phyloP scores from a whole-genome alignment of 768 basidiomycete genomes.

The Amanita rubescens region DNA sequence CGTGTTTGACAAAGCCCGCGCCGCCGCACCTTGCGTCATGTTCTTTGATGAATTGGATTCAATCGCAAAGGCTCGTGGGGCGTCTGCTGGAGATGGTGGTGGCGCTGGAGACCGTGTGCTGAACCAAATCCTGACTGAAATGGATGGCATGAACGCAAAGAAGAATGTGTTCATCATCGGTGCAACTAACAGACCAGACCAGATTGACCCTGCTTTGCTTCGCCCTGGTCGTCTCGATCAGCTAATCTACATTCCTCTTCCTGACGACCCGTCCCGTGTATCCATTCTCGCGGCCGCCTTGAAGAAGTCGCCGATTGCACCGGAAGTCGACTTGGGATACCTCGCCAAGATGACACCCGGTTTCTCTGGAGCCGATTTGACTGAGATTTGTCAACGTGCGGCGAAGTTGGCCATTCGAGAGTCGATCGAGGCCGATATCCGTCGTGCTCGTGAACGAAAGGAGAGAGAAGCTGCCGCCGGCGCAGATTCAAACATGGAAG shows the following conservation, averaged over 20 bases:
- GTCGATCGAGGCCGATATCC: conserved; percentile 90
- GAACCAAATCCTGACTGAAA: conserved; percentile 95
- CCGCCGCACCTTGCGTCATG: conserved; percentile 99
- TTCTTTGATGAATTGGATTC: conserved; percentile 99
- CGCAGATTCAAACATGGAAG: conserved; percentile 65
- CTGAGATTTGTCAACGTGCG: conserved; percentile 98
- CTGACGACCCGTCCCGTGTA: conserved; percentile 86
- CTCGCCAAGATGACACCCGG: conserved; percentile 92
- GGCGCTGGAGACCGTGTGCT: conserved; percentile 97
- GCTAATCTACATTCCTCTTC: conserved; percentile 97
- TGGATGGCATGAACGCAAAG: conserved; percentile 98
- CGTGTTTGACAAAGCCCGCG: conserved; percentile 99
- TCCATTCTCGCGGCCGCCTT: conserved; percentile 89
- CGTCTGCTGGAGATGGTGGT: conserved; percentile 78
- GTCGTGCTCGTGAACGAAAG: conserved; percentile 66
- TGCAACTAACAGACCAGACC: conserved; percentile 94
- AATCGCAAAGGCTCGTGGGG: conserved; percentile 93
- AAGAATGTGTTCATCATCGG: conserved; percentile 99
- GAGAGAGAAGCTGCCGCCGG: conserved; percentile 72
- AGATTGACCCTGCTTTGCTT: conserved; percentile 87
- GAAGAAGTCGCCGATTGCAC: conserved; percentile 84
- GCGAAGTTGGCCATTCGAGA: conserved; percentile 96
- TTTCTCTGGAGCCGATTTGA: conserved; percentile 98
- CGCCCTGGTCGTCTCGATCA: conserved; percentile 99
- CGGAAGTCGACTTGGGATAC: conserved; percentile 77